Percentiles rank a stretch among this genome's conserved stretches.
Conservation (phyloP, 805 yeast genomes). For the Schwanniomyces sp. region DNA sequence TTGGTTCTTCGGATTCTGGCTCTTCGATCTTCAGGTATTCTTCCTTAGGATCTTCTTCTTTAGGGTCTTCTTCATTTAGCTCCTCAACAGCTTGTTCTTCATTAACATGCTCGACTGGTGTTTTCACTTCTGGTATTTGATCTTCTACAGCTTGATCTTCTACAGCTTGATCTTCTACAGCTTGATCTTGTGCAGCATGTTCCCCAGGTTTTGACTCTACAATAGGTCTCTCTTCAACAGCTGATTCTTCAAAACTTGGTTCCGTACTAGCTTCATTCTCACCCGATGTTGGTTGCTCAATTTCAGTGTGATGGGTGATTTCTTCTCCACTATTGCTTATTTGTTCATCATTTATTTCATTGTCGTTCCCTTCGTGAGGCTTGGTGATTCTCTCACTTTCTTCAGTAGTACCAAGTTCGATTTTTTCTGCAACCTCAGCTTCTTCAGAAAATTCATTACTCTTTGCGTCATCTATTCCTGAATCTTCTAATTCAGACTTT, state of each 20-base stretch:
- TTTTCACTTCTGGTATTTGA: too few species aligned
- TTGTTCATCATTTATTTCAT: not conserved
- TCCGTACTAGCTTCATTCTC: not conserved
- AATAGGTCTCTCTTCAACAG: too few species aligned
- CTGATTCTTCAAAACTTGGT: not conserved
- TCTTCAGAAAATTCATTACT: not conserved
- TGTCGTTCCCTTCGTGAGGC: not conserved
- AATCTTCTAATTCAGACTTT: not conserved
- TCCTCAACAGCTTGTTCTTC: not conserved
- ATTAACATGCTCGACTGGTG: too few species aligned
- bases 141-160: not conserved
- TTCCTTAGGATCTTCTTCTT: not conserved
- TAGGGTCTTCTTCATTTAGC: not conserved
- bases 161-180: slow-evolving; percentile 2
- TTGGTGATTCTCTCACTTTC: slow-evolving; percentile 3
- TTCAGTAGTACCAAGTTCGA: not conserved
- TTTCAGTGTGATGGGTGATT: not conserved
- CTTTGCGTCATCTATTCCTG: not conserved
- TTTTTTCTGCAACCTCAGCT: not conserved
- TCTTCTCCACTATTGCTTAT: not conserved
- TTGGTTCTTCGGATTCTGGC: slow-evolving; percentile 5
- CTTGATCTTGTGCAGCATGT: not conserved
- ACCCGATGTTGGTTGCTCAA: not conserved
- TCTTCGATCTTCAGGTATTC: not conserved
- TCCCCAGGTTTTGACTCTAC: too few species aligned